phyloP scores from a whole-genome alignment of 2,329 filamentous ascomycete species.

The Neoascochyta sp. region DNA sequence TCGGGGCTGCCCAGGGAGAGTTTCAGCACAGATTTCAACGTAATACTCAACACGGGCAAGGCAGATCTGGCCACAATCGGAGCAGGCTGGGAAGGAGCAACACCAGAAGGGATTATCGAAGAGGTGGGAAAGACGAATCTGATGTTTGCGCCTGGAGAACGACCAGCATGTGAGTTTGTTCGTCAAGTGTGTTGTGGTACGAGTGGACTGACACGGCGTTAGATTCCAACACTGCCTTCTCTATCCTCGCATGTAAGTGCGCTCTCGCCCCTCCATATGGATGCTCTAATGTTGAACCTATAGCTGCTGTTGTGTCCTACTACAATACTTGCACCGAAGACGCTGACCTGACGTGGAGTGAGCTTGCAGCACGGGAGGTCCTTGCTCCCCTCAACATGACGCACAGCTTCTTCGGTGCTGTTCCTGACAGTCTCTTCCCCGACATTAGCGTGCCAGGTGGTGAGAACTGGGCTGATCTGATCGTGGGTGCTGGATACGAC shows the following conservation, averaged over 20 bases:
- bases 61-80: constrained; percentile 25
- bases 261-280: no score
- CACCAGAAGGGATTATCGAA: constrained; percentile 17
- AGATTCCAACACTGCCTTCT: no score
- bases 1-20: constrained; percentile 27
- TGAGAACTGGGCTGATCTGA: constrained; percentile 24
- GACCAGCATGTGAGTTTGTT: no score
- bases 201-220: no score
- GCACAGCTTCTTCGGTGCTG: constrained; percentile 6
- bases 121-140: constrained; percentile 14
- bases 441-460: constrained; percentile 24
- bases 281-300: constrained; percentile 4
- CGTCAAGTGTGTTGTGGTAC: no score
- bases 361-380: constrained; percentile 17
- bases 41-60: constrained; percentile 20
- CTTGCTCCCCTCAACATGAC: constrained; percentile 17
- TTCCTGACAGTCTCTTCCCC: constrained; percentile 9
- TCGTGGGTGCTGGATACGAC: constrained; percentile 28
- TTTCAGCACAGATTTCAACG: constrained; percentile 30
- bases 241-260: no score
- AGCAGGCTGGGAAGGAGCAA: constrained; percentile 20
- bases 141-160: constrained; percentile 31
- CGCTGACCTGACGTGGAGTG: constrained; percentile 21
- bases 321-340: constrained; percentile 19
- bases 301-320: constrained; percentile 20